phyloP scores from a whole-genome alignment of 202 grass and related monocot genomes.

The Saccharum hybrid region DNA sequence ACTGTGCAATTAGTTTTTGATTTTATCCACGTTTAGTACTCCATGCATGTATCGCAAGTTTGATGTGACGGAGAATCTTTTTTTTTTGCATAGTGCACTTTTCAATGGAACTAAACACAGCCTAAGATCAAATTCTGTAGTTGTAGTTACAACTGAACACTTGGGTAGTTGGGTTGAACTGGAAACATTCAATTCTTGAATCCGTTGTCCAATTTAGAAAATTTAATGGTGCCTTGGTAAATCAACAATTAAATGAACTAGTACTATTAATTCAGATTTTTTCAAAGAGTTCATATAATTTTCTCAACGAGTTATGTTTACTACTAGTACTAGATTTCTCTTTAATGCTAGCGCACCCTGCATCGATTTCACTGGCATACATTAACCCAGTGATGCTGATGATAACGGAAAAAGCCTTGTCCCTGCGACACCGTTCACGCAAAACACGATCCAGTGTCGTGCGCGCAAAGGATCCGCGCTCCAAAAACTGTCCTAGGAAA shows the following conservation, averaged over 20 bases:
- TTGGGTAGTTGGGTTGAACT: background rate
- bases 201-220: background rate
- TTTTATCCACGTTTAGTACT: too few relatives aligned
- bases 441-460: constrained; percentile 37
- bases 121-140: too few relatives aligned
- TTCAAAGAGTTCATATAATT: background rate
- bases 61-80: too few relatives aligned
- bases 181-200: background rate
- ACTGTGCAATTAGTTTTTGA: too few relatives aligned
- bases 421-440: background rate
- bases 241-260: background rate
- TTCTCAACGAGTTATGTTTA: background rate
- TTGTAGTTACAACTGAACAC: background rate
- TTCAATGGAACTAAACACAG: too few relatives aligned
- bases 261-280: background rate
- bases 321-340: background rate
- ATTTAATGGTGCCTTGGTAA: background rate
- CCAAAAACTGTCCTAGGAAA: constrained; percentile 29
- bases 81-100: too few relatives aligned
- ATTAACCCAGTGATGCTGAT: background rate
- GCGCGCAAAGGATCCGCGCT: constrained; percentile 53
- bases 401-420: background rate
- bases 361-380: constrained; percentile 1
- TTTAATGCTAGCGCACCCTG: background rate
- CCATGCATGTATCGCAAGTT: too few relatives aligned